Percentiles rank a stretch among this genome's conserved stretches.
phyloP scores from a whole-genome alignment of 805 yeast genomes.

The Candida xyloterini region DNA sequence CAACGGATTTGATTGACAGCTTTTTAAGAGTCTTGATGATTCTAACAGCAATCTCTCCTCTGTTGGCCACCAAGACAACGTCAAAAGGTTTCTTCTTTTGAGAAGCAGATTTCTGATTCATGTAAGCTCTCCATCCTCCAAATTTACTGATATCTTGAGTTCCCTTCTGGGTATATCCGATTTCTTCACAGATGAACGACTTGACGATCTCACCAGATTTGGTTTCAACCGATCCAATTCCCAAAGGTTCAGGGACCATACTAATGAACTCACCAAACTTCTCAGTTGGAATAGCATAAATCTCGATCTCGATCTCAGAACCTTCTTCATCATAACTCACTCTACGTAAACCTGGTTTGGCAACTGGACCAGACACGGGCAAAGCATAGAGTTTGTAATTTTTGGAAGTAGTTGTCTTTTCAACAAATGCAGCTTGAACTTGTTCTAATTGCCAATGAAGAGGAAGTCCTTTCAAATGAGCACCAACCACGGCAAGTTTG shows the following conservation, averaged over 20 bases:
- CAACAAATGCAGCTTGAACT: slow-evolving; percentile 70
- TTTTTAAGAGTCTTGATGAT: slow-evolving; percentile 85
- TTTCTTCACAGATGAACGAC: slow-evolving; percentile 92
- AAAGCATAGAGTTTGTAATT: slow-evolving; percentile 78
- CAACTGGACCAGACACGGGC: slow-evolving; percentile 75
- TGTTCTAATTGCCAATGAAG: slow-evolving; percentile 91
- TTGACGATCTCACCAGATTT: slow-evolving; percentile 80
- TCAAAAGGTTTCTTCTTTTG: slow-evolving; percentile 59
- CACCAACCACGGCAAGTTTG: slow-evolving; percentile 92
- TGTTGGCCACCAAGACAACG: slow-evolving; percentile 88
- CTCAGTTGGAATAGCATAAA: slow-evolving; percentile 77
- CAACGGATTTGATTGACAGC: slow-evolving; percentile 73
- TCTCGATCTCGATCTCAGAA: slow-evolving; percentile 66
- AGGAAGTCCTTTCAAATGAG: slow-evolving; percentile 85
- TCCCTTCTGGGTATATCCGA: slow-evolving; percentile 70
- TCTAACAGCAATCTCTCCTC: slow-evolving; percentile 97
- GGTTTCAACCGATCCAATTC: slow-evolving; percentile 89
- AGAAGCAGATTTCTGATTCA: slow-evolving; percentile 29
- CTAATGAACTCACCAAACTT: slow-evolving; percentile 78
- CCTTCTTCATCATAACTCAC: slow-evolving; percentile 49
- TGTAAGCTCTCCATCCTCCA: slow-evolving; percentile 86
- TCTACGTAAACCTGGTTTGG: slow-evolving; percentile 87
- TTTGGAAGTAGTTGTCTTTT: slow-evolving; percentile 65
- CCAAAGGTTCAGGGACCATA: slow-evolving; percentile 92
- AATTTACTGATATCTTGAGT: slow-evolving; percentile 76